phyloP scores from a whole-genome alignment of 2,329 filamentous ascomycete species.

The Amesomyces nigricolor region DNA sequence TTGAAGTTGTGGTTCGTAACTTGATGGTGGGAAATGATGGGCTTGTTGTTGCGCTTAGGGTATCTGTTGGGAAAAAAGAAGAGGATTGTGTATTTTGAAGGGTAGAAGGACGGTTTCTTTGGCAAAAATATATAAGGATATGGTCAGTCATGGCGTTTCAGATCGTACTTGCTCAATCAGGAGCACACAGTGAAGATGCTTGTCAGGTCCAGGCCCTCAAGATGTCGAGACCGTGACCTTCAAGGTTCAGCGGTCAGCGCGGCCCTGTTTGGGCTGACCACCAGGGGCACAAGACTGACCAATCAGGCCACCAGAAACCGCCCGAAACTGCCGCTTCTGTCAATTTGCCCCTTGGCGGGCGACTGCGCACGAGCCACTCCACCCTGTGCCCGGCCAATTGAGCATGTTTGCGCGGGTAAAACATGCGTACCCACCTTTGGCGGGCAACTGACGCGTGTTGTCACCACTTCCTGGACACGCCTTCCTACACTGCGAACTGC shows the following conservation, averaged over 20 bases:
- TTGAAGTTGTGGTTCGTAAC: not conserved
- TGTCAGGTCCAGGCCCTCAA: not conserved
- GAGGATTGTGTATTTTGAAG: too few relatives aligned
- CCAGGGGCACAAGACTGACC: not conserved
- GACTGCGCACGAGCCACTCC: constrained; percentile 7
- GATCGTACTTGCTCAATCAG: too few relatives aligned
- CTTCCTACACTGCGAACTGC: not conserved
- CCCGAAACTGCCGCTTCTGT: constrained; percentile 23
- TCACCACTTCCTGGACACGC: not conserved
- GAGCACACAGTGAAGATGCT: not conserved
- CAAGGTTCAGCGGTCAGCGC: not conserved
- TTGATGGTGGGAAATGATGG: too few relatives aligned
- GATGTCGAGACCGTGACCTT: not conserved
- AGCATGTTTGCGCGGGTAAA: constrained; percentile 27
- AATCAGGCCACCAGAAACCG: constrained; percentile 14
- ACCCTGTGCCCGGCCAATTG: constrained; percentile 15
- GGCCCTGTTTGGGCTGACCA: too few relatives aligned
- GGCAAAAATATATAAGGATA: too few relatives aligned
- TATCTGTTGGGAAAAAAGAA: too few relatives aligned
- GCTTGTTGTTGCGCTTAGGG: too few relatives aligned
- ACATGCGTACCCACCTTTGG: constrained; percentile 9
- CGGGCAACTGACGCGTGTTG: constrained; percentile 13
- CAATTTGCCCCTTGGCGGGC: constrained; percentile 13
- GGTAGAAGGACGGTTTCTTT: too few relatives aligned
- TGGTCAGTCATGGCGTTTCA: too few relatives aligned